Conservation (phyloP, 805 yeast species). For the Cyberlindnera americana region DNA sequence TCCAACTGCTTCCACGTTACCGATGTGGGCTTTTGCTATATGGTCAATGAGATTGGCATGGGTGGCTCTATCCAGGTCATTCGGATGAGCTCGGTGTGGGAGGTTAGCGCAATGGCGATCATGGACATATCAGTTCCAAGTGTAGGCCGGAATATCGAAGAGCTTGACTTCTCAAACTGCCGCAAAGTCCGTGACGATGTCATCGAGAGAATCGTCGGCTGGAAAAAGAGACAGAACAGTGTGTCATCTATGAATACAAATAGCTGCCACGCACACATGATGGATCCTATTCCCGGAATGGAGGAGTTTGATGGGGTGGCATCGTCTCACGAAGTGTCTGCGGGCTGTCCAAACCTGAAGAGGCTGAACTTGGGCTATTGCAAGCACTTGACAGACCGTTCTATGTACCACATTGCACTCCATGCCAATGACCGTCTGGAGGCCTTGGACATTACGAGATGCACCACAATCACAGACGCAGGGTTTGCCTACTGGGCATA, state of each 20-base stretch:
- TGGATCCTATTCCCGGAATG: slow-evolving; percentile 31
- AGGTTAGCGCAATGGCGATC: slow-evolving; percentile 74
- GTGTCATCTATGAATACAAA: neutral
- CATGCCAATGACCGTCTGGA: slow-evolving; percentile 55
- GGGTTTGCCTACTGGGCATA: slow-evolving; percentile 69
- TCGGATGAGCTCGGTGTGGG: slow-evolving; percentile 71
- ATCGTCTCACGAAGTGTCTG: slow-evolving; percentile 12
- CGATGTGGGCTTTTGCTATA: slow-evolving; percentile 67
- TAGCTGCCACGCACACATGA: slow-evolving; percentile 8
- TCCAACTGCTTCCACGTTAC: slow-evolving; percentile 77
- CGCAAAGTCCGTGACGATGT: slow-evolving; percentile 71
- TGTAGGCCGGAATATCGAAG: slow-evolving; percentile 56
- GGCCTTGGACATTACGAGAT: slow-evolving; percentile 61
- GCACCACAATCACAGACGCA: slow-evolving; percentile 73
- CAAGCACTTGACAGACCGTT: slow-evolving; percentile 65
- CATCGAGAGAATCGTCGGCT: slow-evolving; percentile 63
- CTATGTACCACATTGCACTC: slow-evolving; percentile 59
- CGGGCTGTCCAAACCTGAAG: slow-evolving; percentile 60
- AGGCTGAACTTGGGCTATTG: slow-evolving; percentile 65
- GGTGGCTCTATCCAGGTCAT: slow-evolving; percentile 52
- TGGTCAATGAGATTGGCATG: slow-evolving; percentile 69
- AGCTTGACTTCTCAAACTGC: slow-evolving; percentile 68
- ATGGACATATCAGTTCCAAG: slow-evolving; percentile 70
- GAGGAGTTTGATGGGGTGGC: slow-evolving; percentile 24
- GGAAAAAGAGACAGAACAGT: slow-evolving; percentile 29